Conservation (phyloP, 768 basidiomycete species). For the Trametopsis cervina region DNA sequence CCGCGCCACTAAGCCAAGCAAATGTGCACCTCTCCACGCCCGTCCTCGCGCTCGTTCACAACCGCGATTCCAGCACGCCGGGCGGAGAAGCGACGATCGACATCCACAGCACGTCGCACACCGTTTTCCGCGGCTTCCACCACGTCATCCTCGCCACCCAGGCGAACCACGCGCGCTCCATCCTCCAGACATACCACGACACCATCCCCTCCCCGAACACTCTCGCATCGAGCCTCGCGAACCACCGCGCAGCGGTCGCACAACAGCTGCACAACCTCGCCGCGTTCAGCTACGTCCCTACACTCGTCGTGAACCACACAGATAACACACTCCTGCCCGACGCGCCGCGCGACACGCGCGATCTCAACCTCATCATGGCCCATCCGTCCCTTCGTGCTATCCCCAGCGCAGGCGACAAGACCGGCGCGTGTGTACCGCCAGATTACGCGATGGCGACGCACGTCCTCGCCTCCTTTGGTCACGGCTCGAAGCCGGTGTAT, state of each 20-base stretch:
- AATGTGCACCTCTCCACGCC: conserved; percentile 50
- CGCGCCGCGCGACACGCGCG: conserved; percentile 42
- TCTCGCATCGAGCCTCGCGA: not conserved
- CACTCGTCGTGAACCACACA: conserved; percentile 67
- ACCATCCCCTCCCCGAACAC: conserved; percentile 25
- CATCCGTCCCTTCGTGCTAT: conserved; percentile 11
- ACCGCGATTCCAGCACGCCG: not conserved
- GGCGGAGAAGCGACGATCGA: not conserved
- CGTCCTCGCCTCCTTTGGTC: conserved; percentile 32
- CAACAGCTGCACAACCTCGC: conserved; percentile 42
- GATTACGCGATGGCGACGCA: conserved; percentile 71
- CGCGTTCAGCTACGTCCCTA: conserved; percentile 46
- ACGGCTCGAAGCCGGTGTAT: conserved; percentile 38
- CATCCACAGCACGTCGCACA: conserved; percentile 22
- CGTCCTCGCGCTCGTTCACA: conserved; percentile 36
- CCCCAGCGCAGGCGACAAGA: not conserved
- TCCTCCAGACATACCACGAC: conserved; percentile 42
- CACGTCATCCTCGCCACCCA: conserved; percentile 72
- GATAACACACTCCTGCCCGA: conserved; percentile 53
- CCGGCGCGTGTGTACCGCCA: conserved; percentile 30
- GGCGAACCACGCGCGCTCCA: conserved; percentile 51
- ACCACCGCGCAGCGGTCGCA: conserved; percentile 23
- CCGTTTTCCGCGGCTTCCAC: conserved; percentile 42
- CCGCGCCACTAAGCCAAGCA: conserved; percentile 27
- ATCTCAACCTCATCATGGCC: conserved; percentile 51